phyloP scores from a whole-genome alignment of 495 filamentous ascomycete species.

The Cercophora newfieldiana region DNA sequence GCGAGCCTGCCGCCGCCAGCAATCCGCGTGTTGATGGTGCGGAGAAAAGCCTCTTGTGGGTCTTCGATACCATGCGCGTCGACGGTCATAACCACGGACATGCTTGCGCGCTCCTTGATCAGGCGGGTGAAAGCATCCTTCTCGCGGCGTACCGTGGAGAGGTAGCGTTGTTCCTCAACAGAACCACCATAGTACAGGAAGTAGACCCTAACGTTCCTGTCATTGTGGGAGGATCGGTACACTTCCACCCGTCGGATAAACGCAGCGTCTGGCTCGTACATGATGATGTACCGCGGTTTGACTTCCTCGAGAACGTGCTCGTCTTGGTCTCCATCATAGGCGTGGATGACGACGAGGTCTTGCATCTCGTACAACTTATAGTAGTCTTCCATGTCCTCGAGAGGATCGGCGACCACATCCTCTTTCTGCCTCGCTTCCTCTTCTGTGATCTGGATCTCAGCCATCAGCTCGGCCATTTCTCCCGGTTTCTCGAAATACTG shows the following conservation, averaged over 20 bases:
- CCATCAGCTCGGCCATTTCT: constrained; percentile 58
- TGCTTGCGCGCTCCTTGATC: constrained; percentile 88
- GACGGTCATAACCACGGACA: constrained; percentile 78
- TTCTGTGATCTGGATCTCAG: constrained; percentile 71
- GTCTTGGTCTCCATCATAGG: constrained; percentile 90
- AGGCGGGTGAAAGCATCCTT: constrained; percentile 94
- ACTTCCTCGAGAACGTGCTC: constrained; percentile 93
- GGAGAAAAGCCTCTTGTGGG: constrained; percentile 88
- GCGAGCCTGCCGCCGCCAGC: constrained; percentile 87
- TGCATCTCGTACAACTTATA: constrained; percentile 93
- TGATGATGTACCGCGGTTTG: constrained; percentile 90
- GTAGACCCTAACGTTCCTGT: constrained; percentile 86
- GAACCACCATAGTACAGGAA: constrained; percentile 95
- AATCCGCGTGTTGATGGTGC: constrained; percentile 95
- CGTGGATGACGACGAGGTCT: constrained; percentile 83
- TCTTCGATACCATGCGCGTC: constrained; percentile 73
- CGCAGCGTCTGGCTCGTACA: constrained; percentile 96
- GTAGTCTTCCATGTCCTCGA: constrained; percentile 87
- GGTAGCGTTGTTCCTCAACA: constrained; percentile 94
- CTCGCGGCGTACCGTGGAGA: constrained; percentile 83
- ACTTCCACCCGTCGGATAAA: constrained; percentile 95
- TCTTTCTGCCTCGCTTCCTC: constrained; percentile 75
- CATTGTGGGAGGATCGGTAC: constrained; percentile 89
- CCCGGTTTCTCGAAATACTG: constrained; percentile 52
- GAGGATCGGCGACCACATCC: constrained; percentile 75